Base-by-base conservation (phyloP, 108 stramenopile genomes). In the Cyclotella atomus region DNA sequence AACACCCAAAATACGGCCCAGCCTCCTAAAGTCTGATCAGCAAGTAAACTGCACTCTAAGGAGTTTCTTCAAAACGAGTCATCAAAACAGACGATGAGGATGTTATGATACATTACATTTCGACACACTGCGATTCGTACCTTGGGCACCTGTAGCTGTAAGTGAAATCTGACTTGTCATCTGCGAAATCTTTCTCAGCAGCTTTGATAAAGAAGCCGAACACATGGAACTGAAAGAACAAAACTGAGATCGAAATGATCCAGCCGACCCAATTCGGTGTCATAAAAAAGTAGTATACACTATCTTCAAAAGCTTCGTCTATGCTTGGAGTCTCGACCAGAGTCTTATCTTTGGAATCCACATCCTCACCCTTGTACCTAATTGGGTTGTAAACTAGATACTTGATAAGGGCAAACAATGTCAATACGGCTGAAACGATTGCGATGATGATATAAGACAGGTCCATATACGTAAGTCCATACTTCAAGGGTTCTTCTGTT, bases 201-300 rank as follows among this genome's bases (percentile, higher is more conserved):
- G 70, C 70, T 0, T 49, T 19, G n/a, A 71, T 59, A 30, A 71
- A 71, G 23, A 61, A 50, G 0, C 16, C 9, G 46, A 71, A 59
- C 10, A 61, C 49, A 47, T 20, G 54, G 2, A 61, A 21, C 34
- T 73, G 72, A 35, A 65, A 34, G 2, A 15, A 15, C 16, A 65
- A 41, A 2, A 64, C 63, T 9, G 25, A 44, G 0, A 59, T 4
- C 3, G 49, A 28, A 65, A 64, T 65, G 3, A 73, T 0, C 72
- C 72, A 73, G 2, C 59, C 50, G 0, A 55, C 5, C 33, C 25
- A 29, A 25, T 33, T 73, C 23, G 24, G 64, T 12, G 27, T 65
- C n/a, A 73, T 47, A n/a, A 73, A 65, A 49, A 73, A 73, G 35
- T 49, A 16, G 63, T 73, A 73, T 3, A 73, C 63, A n/a, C 33